Evolutionary conservation across 2,329 filamentous ascomycete species (phyloP).

Genomic region (Colletotrichum sp.): DNA sequence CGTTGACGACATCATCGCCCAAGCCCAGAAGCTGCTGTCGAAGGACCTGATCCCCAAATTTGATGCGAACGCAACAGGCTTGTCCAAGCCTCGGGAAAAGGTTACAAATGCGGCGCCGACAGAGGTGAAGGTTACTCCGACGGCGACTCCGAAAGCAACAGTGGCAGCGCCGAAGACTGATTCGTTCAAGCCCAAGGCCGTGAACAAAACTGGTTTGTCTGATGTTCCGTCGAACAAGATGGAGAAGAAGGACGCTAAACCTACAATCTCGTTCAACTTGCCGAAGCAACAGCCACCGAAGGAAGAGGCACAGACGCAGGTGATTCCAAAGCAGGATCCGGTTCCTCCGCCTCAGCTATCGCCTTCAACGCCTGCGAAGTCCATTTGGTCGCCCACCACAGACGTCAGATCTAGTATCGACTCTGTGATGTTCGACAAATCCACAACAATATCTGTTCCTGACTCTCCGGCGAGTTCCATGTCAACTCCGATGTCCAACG

Average conservation of each 20-base stretch:
- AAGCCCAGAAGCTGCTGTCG: neutral
- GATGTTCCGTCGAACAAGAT: neutral
- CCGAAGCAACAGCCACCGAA: neutral
- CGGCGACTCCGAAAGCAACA: rapidly evolving
- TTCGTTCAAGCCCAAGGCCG: neutral
- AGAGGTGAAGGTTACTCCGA: neutral
- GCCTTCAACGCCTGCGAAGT: neutral
- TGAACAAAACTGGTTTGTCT: rapidly evolving
- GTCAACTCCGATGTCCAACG: neutral
- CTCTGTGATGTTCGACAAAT: neutral
- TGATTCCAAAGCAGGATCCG: neutral
- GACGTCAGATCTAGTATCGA: neutral
- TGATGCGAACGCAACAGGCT: neutral
- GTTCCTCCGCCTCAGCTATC: neutral
- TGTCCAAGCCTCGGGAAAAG: neutral
- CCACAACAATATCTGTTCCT: neutral
- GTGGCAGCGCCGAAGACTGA: rapidly evolving
- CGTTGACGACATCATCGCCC: neutral
- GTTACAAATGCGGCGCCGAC: rapidly evolving
- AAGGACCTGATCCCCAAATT: neutral
- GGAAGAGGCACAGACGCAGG: neutral
- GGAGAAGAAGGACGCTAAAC: neutral
- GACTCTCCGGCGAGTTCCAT: neutral
- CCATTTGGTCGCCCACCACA: neutral
- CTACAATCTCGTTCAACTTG: neutral